These are phyloP conservation scores for Gentiana dahurica DNA, from an alignment of 257 asterid genomes.

Conservation along the genomic window DNA sequence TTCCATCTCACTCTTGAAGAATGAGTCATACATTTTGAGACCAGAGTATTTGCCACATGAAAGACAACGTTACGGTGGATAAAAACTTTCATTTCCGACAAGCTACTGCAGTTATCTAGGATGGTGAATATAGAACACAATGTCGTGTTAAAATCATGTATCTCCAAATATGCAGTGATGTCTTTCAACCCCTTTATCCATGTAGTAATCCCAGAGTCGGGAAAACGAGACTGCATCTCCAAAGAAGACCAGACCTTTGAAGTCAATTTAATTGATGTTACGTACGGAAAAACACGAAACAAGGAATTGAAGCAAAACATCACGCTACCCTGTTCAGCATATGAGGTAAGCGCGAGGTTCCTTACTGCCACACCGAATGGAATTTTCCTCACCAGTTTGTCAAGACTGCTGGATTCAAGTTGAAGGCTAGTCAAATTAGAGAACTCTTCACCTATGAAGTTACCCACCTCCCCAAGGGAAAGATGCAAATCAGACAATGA, in stretches of 20 bases:
- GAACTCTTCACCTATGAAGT: conserved; percentile 35
- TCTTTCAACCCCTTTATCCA: conserved; percentile 43
- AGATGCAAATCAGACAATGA: conserved; percentile 34
- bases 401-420: conserved; percentile 50
- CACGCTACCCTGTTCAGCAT: neutral
- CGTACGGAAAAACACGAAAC: conserved; percentile 38
- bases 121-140: conserved; percentile 32
- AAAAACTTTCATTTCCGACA: conserved; percentile 35
- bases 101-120: conserved; percentile 36
- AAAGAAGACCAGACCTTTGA: conserved; percentile 55
- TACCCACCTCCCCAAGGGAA: conserved; percentile 35
- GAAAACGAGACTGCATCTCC: conserved; percentile 21
- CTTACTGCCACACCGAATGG: conserved; percentile 36
- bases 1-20: conserved; percentile 51
- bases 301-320: conserved; percentile 39
- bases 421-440: conserved; percentile 34
- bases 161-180: conserved; percentile 49
- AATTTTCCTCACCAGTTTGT: conserved; percentile 29
- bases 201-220: too few relatives aligned
- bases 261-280: conserved; percentile 43
- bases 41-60: conserved; percentile 38
- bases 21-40: conserved; percentile 42
- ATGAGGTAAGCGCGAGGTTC: conserved; percentile 36
- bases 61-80: conserved; percentile 56
- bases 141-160: conserved; percentile 47